Percentiles rank a stretch among this genome's conserved stretches.
These are phyloP conservation scores for Dianthus caryophyllus DNA, from an alignment of 148 eudicot species.

Conservation along the genomic window DNA sequence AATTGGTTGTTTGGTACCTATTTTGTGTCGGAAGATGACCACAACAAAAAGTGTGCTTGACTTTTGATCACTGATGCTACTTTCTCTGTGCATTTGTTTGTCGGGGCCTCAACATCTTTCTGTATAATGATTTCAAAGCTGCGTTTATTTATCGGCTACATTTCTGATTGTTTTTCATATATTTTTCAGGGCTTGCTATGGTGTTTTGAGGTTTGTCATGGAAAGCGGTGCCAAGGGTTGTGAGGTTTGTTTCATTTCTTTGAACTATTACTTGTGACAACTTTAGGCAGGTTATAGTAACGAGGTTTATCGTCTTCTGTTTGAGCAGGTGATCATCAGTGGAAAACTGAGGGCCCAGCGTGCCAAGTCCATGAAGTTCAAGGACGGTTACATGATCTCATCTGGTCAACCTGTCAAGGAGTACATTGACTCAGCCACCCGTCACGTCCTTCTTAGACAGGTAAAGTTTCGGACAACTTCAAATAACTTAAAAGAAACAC, in stretches of 20 bases:
- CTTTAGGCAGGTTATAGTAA: background rate
- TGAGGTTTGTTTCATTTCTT: slow-evolving; percentile 36
- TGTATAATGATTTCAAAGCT: background rate
- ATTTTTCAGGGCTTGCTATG: slow-evolving; percentile 64
- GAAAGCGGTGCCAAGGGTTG: slow-evolving; percentile 81
- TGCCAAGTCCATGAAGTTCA: slow-evolving; percentile 85
- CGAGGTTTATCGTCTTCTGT: background rate
- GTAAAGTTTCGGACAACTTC: slow-evolving; percentile 17
- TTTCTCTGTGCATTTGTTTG: slow-evolving; percentile 8
- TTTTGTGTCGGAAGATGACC: slow-evolving; percentile 29
- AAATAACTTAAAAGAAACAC: background rate
- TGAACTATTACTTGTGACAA: background rate
- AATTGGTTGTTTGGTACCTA: slow-evolving; percentile 11
- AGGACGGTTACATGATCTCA: slow-evolving; percentile 90
- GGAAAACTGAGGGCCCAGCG: slow-evolving; percentile 87
- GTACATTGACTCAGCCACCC: slow-evolving; percentile 76
- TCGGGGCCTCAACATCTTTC: slow-evolving; percentile 6
- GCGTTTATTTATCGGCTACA: background rate
- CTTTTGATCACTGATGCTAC: background rate
- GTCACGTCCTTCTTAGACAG: slow-evolving; percentile 80
- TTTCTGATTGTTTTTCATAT: background rate
- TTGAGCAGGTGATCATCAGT: slow-evolving; percentile 70
- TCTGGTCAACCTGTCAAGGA: slow-evolving; percentile 86
- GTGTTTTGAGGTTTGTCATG: slow-evolving; percentile 63
- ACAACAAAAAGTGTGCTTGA: slow-evolving; percentile 9